Base-by-base conservation (phyloP, 495 filamentous ascomycete species). In the Endocarpon pusillum region DNA sequence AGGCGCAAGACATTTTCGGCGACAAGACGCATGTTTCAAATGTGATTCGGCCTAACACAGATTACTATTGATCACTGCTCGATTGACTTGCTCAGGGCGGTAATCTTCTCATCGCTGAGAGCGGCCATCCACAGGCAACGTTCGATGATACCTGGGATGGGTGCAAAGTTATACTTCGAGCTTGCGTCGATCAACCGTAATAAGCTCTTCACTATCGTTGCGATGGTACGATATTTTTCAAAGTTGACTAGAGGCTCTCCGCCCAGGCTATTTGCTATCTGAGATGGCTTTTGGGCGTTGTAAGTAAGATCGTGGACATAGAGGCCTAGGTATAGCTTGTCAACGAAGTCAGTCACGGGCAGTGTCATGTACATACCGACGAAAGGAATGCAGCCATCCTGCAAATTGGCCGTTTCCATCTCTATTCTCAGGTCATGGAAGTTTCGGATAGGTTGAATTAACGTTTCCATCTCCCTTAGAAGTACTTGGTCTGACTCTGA, bases 241-340 rank as follows among this genome's bases (percentile, higher is more conserved):
- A 96, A 96, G 50, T 99, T 99, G 39, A 96, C 72, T 32, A 99
- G 58, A 19, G 81, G 71, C 41, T 83, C 79, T 17, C 61, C 59
- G 15, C 51, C 43, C 11, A 66, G 67, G 10, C 68, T 69, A 34
- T 70, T 68, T 15, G 69, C 62, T 40, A 71, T 44, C 58, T 78
- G 36, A 47, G 77, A 62, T 11, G 87, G 86, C 45, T 91, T 78
- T 53, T 94, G 84, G 0, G 81, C 73, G 51, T 96, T 99, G 55
- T 85, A 91, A 21, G 93, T 81, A n/a, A 99, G 66, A 45, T 99
- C 91, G 45, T 94, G 86, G 3, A 86, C 87, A 52, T 96, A 97
- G 30, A 83, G 67, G 16, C 75, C 73, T 73, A 35, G 14, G 19
- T 16, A 22, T 11, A 37, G 25, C 30, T n/a, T 23, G 11, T 21